Conservation (phyloP, 2,329 filamentous ascomycete species). For the Plenodomus lindquistii region DNA sequence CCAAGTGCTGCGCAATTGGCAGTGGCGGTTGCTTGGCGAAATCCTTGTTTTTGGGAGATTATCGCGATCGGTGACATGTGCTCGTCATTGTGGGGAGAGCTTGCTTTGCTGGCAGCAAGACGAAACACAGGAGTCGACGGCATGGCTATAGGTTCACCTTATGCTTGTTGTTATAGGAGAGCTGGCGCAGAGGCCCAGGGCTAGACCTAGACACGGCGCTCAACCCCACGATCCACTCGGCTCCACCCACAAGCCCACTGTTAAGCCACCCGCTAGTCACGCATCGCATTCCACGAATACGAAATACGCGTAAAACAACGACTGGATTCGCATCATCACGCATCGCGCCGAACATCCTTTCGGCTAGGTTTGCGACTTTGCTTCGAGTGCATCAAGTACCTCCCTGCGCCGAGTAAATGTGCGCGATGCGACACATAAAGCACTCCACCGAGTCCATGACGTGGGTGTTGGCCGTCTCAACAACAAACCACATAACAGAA, state of each 20-base stretch:
- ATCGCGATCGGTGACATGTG: background rate
- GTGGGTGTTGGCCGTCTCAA: too few species aligned
- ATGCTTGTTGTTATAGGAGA: background rate
- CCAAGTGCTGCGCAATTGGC: slow-evolving; percentile 15
- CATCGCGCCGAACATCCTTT: background rate
- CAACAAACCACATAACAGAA: too few species aligned
- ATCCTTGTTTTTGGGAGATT: slow-evolving; percentile 13
- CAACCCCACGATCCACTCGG: background rate
- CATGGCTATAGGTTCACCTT: background rate
- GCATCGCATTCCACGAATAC: background rate
- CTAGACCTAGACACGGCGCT: background rate
- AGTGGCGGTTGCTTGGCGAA: slow-evolving; percentile 16
- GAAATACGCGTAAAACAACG: background rate
- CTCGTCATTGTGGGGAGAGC: background rate
- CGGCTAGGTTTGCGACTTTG: background rate
- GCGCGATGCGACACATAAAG: background rate
- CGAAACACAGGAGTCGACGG: background rate
- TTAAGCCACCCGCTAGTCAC: background rate
- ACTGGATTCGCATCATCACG: background rate
- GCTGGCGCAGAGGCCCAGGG: background rate
- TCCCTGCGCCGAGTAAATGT: too few species aligned
- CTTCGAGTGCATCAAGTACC: background rate
- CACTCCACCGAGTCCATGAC: too few species aligned
- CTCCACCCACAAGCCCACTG: background rate
- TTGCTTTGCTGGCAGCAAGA: slow-evolving; percentile 3